Evolutionary conservation across 768 basidiomycete genomes (phyloP), one percentile per base, ranked within the genome.

Genomic region (Collybia nuda): DNA sequence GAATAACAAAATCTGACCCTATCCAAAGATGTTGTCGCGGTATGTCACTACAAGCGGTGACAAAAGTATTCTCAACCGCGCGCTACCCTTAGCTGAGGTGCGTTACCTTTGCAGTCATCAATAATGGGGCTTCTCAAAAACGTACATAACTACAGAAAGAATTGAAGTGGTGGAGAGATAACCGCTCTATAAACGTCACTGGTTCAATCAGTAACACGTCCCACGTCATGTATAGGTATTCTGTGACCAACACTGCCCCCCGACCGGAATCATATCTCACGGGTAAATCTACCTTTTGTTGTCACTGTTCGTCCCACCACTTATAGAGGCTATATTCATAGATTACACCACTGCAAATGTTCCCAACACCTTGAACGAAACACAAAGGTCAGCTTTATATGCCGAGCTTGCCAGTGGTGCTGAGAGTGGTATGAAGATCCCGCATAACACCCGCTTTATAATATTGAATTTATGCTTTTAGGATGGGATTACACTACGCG

Each of bases 391-490:
- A 0, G 79, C 73, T 0, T 62, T 98, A n/a, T 97, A 94, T 59
- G 79, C 88, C 5, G 90, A 97, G 62, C 79, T 98, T 18, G 95
- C 95, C 0, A 82, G 79, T 47, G 93, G 91, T 29, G 95, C 93
- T 0, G 95, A 98, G 71, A 81, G 81, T 9, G 92, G 89, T 53
- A 66, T 59, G 67, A 63, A 55, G 35, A 47, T 28, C 32, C 19
- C 19, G 21, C n/a, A 35, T 12, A 3, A 23, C 17, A 14, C n/a
- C 23, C n/a, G 6, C 40, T 42, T 17, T 17, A 32, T 41, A 15
- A 12, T 36, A 15, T 26, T n/a, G 2, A 17, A 17, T 24, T 48
- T 35, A 29, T 35, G 7, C 23, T 26, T 19, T 1, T 51, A 63
- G 73, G 75, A 22, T 81, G 80, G 80, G 79, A 81, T 57, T 80